Base-by-base conservation (phyloP, 805 yeast species). In the Komagataella ulmi region DNA sequence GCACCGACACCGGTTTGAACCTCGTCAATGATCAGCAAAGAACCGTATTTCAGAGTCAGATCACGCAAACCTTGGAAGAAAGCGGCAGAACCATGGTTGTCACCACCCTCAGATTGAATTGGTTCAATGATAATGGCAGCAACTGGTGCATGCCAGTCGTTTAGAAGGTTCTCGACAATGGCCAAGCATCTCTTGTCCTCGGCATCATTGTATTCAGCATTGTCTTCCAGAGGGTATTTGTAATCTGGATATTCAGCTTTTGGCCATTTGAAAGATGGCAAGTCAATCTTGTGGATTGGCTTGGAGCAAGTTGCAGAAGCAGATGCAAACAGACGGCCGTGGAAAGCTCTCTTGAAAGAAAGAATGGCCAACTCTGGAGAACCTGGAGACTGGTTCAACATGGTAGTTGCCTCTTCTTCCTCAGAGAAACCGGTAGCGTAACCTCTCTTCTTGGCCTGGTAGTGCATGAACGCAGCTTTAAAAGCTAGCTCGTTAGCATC, bases 1-100 rank as follows among this genome's bases (percentile, higher is more conserved):
- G 85, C 85, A 57, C 84, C 88, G 47, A 81, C 84, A 57, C 87
- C 88, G 14, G 87, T 81, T 66, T 82, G 88, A 46, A 82, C 88
- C 65, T 82, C 88, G 60, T 82, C 88, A 45, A 82, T 75, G 58
- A 82, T 82, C 75, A 79, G 70, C 51, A 81, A 71, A 40, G 79
- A 72, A 46, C 73, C 80, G 63, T 79, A 66, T 59, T 80, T 76
- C 57, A 72, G 63, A 36, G 87, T 80, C 52, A 82, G 59, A 46
- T 75, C 79, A 67, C 88, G 74, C 55, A 82, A 65, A 14, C 79
- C 75, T 65, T 82, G 85, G 72, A 80, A 79, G 64, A 79, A 82
- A 51, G 65, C 71, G 19, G 77, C 65, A 12, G 83, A 73, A 0
- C 83, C 87, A 58, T 82, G 88, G 69, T 82, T 82, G 64, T 82